Conservation (phyloP, 257 asterid genomes). For the Solanum lignicaule region DNA sequence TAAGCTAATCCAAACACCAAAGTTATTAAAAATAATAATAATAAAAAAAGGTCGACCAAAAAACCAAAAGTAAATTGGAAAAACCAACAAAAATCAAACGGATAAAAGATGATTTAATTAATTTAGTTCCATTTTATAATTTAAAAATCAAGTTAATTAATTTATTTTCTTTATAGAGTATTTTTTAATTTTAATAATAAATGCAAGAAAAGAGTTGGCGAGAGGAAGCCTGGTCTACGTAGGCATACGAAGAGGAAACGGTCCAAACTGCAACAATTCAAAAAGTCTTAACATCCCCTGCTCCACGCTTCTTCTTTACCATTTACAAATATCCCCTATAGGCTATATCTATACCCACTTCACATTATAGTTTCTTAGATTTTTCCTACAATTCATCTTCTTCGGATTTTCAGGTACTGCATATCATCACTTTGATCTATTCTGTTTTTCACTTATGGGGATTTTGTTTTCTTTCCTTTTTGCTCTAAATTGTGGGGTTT, state of each 20-base stretch:
- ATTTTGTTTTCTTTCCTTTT: not conserved
- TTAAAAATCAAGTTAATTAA: not conserved
- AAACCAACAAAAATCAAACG: too few species aligned
- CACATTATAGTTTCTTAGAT: not conserved
- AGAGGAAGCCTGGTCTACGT: not conserved
- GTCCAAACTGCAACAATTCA: not conserved
- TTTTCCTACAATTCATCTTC: not conserved
- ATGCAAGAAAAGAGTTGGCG: not conserved
- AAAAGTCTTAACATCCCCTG: not conserved
- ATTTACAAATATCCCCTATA: not conserved
- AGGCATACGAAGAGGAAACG: not conserved
- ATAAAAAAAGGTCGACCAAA: too few species aligned
- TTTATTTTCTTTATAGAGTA: not conserved
- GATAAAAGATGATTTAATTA: too few species aligned
- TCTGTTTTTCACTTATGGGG: not conserved
- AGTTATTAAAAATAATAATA: too few species aligned
- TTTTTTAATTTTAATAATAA: not conserved
- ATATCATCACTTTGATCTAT: not conserved
- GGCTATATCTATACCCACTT: not conserved
- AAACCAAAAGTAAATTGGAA: too few species aligned
- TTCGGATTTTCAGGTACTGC: not conserved
- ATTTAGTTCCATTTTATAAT: too few species aligned
- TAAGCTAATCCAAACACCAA: too few species aligned
- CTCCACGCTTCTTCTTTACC: not conserved
- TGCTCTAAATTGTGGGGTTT: not conserved